Base-by-base conservation (phyloP, 2,329 filamentous ascomycete species). In the Teratosphaeria zuluensis region DNA sequence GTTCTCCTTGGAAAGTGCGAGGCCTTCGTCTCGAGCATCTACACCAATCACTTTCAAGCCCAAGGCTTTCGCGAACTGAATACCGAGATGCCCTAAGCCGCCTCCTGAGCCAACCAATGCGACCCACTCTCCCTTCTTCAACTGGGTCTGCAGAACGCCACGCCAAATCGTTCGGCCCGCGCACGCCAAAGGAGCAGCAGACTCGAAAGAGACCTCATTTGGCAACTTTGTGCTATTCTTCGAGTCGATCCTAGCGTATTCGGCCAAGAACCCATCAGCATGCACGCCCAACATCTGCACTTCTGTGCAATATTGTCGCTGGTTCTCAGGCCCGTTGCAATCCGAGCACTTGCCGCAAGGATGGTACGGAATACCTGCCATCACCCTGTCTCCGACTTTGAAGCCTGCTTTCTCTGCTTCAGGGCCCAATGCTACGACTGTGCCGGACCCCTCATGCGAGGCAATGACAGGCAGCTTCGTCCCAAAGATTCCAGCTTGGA, bases 371-470 rank as follows among this genome's bases (percentile, higher is more conserved):
- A 85, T 69, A 16, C 80, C 80, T 57, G 78, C 80, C 76, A 85
- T 81, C 55, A 85, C 79, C 31, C 81, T 72, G 62, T 83, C 79
- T 55, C 82, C 82, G 2, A 70, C 56, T n/a, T 71, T 66, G 68
- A 83, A 81, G 14, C 68, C 69, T 3, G 38, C 38, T 16, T 65
- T 65, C 9, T 63, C 58, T 9, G 59, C 58, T 0, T 69, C 64
- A 0, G 65, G 58, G 2, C 82, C 81, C 3, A 77, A 60, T 1
- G 76, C 74, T 7, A 78, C 78, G 55, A 84, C 76, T 19, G 81
- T 82, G 19, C 81, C 82, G 16, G 80, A 72, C 19, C 81, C 81
- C 69, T 85, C 82, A 66, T 84, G 82, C 0, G 80, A 84, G 6
- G 75, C 80, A 8, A 76, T 84, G 58, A 76, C 74, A 0, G 83